Evolutionary conservation across 1,284 basidiomycete genomes (phyloP), one percentile per base, ranked within the genome.

Genomic region (Cutaneotrichosporon cutaneum): DNA sequence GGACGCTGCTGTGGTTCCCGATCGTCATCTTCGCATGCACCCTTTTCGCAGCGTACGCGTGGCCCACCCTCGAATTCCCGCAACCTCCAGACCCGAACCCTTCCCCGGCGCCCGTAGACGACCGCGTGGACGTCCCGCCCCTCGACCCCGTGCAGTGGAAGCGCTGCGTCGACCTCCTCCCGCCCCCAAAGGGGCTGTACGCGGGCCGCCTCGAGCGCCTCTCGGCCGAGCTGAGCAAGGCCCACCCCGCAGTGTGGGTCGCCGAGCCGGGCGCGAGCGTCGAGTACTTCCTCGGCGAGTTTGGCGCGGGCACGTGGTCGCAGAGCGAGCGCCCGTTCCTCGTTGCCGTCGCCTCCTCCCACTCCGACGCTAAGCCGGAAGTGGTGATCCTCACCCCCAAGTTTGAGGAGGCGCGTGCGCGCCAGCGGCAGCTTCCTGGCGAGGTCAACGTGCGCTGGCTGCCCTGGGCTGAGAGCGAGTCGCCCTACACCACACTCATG

Each of bases 271-370:
- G 88, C 0, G 83, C 89, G 5, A 88, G 82, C 58, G 85, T 87
- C 0, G 78, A 82, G 2, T 94, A 86, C 81, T 92, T 85, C 70
- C 84, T 83, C 36, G 91, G 91, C 68, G 80, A 90, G 55, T 88
- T 89, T 21, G 72, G 72, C 3, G 67, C 81, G 0, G 70, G 57
- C 13, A 67, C 83, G 18, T 93, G 91, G 92, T 70, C 72, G 52
- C 82, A 89, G 26, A 89, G 88, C 9, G 91, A 93, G 77, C 83
- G 90, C 1, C 90, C 90, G 0, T 82, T 93, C 30, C 79, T 94
- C 6, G 78, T 92, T 36, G 82, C 89, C 54, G 71, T 93, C 54
- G 82, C 83, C 21, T 22, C 39, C 3, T 70, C 27, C 62, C 21
- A 30, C 3, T 70, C 27, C 62, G 26, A 30, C 30, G 30, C 4